Conservation (phyloP, 169 alveolate genomes). For the Eimeria falciformis region DNA sequence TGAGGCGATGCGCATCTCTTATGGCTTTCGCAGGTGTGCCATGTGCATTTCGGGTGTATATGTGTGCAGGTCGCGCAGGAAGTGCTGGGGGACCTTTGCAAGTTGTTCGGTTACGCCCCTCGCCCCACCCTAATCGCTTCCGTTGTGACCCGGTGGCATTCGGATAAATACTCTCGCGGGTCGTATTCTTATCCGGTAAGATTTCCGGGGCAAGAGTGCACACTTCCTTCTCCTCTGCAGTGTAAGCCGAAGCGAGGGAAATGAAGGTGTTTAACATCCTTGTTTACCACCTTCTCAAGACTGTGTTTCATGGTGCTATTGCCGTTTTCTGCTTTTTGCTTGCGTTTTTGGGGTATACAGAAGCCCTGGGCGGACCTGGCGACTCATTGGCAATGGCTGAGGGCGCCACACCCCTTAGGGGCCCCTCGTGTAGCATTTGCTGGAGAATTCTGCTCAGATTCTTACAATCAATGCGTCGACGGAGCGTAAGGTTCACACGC, state of each 20-base stretch:
- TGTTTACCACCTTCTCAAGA: no score
- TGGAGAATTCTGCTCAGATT: conserved; percentile 73
- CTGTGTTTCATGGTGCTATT: no score
- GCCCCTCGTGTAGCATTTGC: conserved; percentile 77
- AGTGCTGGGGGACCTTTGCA: conserved; percentile 71
- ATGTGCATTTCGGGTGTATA: no score
- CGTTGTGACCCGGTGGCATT: conserved; percentile 77
- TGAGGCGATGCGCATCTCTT: no score
- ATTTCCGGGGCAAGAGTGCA: no score
- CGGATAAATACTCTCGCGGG: conserved; percentile 61
- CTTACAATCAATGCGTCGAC: conserved; percentile 76
- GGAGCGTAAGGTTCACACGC: conserved; percentile 73
- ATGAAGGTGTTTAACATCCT: not conserved
- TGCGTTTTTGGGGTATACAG: no score
- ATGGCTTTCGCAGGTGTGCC: no score
- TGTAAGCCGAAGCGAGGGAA: not conserved
- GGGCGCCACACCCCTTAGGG: conserved; percentile 76
- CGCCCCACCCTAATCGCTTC: conserved; percentile 69
- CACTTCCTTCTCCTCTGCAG: no score
- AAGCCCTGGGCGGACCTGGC: conserved; percentile 68
- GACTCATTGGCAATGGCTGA: conserved; percentile 71
- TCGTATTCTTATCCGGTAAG: conserved; percentile 77
- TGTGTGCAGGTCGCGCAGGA: conserved; percentile 69
- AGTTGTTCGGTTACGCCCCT: conserved; percentile 63
- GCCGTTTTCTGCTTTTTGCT: no score